Evolutionary conservation across 2,329 filamentous ascomycete species (phyloP).

Genomic region (Claviceps fusiformis): DNA sequence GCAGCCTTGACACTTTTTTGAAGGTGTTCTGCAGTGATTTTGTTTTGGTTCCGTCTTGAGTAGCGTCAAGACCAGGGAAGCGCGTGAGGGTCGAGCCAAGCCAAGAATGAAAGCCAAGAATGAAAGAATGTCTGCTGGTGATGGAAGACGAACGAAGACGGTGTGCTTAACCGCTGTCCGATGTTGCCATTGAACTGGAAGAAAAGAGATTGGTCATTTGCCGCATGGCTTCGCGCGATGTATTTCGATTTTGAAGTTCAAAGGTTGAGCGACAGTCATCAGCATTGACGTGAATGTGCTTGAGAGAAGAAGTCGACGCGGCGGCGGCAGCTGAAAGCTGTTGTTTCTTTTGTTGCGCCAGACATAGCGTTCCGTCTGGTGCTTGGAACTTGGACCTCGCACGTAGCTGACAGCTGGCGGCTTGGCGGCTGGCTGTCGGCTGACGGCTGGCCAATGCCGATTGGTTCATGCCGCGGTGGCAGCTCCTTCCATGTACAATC

Average conservation of each 20-base stretch:
- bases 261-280: not conserved
- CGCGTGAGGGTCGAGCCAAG: not conserved
- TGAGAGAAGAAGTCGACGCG: not conserved
- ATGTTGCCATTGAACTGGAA: constrained; percentile 4
- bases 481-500: not conserved
- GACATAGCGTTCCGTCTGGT: not conserved
- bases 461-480: not conserved
- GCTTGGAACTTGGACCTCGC: not conserved
- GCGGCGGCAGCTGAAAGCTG: not conserved
- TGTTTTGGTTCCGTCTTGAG: not conserved
- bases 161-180: constrained; percentile 3
- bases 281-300: not conserved
- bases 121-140: not conserved
- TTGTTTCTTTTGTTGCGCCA: not conserved
- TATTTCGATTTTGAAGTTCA: not conserved
- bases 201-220: not conserved
- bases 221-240: constrained; percentile 3
- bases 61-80: not conserved
- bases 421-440: not conserved
- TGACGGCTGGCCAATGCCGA: not conserved
- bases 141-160: not conserved
- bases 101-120: not conserved
- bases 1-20: not conserved
- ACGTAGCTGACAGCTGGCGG: no score
- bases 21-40: not conserved